phyloP scores from a whole-genome alignment of 257 asterid species.

The Nicotiana otophora region DNA sequence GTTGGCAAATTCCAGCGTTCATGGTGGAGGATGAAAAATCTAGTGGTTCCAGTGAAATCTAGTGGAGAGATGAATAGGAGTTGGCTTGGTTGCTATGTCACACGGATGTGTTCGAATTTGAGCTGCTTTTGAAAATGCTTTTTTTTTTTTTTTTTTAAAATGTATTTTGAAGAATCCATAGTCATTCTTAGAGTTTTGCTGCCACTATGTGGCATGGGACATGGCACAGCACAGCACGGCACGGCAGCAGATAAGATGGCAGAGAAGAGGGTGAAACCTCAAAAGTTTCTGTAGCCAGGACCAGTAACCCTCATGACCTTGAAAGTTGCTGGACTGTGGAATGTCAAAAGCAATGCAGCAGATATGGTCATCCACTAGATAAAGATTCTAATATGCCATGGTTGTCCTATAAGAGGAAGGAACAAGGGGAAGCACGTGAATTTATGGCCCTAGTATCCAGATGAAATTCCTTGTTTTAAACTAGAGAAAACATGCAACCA shows the following conservation, averaged over 20 bases:
- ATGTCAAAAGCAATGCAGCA: conserved; percentile 1
- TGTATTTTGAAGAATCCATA: background rate
- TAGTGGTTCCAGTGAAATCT: background rate
- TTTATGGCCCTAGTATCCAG: background rate
- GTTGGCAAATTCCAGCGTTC: background rate
- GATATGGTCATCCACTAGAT: background rate
- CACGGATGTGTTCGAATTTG: background rate
- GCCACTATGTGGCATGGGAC: background rate
- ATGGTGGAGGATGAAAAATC: background rate
- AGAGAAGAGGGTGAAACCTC: conserved; percentile 6
- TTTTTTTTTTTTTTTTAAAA: too few relatives aligned
- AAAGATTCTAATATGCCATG: background rate
- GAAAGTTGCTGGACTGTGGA: conserved; percentile 12
- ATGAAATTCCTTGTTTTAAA: background rate
- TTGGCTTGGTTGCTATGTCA: background rate
- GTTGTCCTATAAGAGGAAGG: conserved; percentile 13
- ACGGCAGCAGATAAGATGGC: background rate
- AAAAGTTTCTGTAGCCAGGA: conserved; percentile 3
- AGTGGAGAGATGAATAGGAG: conserved; percentile 22
- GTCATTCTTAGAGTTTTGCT: background rate
- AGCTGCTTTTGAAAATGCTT: background rate
- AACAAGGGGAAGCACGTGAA: conserved; percentile 9
- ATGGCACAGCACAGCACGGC: background rate
- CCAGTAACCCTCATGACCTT: background rate
- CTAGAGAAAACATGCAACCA: background rate